Conservation (phyloP, 257 asterid genomes). For the Oldenlandia corymbosa region DNA sequence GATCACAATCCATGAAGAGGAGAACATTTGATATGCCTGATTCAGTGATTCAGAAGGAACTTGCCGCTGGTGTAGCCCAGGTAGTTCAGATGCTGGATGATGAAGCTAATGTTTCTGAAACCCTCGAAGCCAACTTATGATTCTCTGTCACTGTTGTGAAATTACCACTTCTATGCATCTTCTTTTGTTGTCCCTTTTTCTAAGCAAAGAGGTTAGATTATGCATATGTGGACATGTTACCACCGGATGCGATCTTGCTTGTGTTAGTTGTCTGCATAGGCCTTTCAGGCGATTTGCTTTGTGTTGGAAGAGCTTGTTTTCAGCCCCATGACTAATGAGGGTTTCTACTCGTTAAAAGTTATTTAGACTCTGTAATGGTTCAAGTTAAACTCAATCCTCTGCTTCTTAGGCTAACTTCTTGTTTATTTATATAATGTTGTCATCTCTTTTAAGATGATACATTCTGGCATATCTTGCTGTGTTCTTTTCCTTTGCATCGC, state of each 20-base stretch:
- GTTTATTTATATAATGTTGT: too few relatives aligned
- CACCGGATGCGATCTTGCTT: not conserved
- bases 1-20: slow-evolving; percentile 50
- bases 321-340: too few relatives aligned
- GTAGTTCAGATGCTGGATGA: slow-evolving; percentile 76
- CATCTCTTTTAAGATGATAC: too few relatives aligned
- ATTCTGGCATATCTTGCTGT: too few relatives aligned
- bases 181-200: slow-evolving; percentile 15
- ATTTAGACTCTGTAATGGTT: too few relatives aligned
- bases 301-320: slow-evolving; percentile 1
- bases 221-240: not conserved
- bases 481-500: too few relatives aligned
- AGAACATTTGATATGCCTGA: slow-evolving; percentile 95
- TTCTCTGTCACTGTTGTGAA: not conserved
- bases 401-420: not conserved
- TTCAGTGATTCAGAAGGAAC: slow-evolving; percentile 53
- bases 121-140: slow-evolving; percentile 16
- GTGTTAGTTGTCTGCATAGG: not conserved
- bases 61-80: slow-evolving; percentile 89
- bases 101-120: slow-evolving; percentile 44
- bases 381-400: not conserved
- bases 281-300: not conserved
- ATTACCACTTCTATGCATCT: slow-evolving; percentile 1
- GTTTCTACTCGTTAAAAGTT: too few relatives aligned
- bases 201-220: not conserved